Evolutionary conservation across 805 yeast species (phyloP), one percentile per base, ranked within the genome.

Genomic region (Saturnispora mendoncae): DNA sequence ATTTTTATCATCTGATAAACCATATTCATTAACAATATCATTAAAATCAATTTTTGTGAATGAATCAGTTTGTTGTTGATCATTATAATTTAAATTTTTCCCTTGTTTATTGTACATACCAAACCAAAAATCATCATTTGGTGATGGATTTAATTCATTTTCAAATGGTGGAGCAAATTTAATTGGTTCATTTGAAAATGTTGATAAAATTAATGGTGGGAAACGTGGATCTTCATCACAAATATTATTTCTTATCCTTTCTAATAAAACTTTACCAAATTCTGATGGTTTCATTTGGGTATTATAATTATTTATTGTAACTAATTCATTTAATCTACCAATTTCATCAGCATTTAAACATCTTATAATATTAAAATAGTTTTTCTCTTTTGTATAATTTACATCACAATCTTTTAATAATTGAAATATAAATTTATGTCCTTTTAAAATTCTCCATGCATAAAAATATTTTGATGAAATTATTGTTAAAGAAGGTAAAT

Each of bases 361-460:
- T 12, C 43, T 46, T 14, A 60, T 45, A 14, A 52, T 35, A 37
- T 55, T 49, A 13, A 40, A 43, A 15, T 32, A 18, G 20, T 41
- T 20, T 20, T 15, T 9, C 23, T 32, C 20, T 17, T 36, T 24
- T 12, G 39, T 36, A 13, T 39, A 42, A 8, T 19, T 17, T 24
- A 48, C 15, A 9, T 28, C 15, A 18, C 36, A 33, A 15, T 50
- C 51, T 24, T 51, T 55, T 9, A 74, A 43, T 4, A 69, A 39
- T 19, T 57, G 61, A 10, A 68, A 47, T 17, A 76, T 50, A 34
- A 62, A 67, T 5, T 56, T 56, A 39, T 72, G 74, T 0, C 83
- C 79, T 50, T 78, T 79, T 28, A 74, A 66, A 54, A 80, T 68
- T 58, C 82, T 71, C 77, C 80, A 77, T 2, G 86, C 82, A 53